Conservation (phyloP, 1,139 yeast genomes). For the Kurtzmaniella quercitrusa region DNA sequence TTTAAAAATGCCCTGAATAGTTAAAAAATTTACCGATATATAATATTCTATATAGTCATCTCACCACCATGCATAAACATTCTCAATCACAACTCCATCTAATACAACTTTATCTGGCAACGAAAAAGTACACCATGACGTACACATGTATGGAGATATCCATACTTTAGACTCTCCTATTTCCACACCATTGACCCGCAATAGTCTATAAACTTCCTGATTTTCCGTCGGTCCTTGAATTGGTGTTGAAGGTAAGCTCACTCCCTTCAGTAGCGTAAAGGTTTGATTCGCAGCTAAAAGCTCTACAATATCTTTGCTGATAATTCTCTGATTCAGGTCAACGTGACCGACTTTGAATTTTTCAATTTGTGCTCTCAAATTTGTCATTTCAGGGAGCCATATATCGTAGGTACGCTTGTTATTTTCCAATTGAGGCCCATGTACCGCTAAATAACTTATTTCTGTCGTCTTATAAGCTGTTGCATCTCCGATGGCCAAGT, state of each 20-base stretch:
- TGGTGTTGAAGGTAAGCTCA: constrained; percentile 14
- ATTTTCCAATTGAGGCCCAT: constrained; percentile 8
- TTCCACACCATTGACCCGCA: constrained; percentile 33
- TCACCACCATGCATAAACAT: constrained; percentile 25
- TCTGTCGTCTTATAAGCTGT: constrained; percentile 20
- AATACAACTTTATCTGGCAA: constrained; percentile 26
- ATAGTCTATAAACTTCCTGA: constrained; percentile 21
- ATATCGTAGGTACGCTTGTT: constrained; percentile 19
- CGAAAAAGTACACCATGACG: constrained; percentile 17
- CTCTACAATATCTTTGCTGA: constrained; percentile 12
- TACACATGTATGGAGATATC: constrained; percentile 23
- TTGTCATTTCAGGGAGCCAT: constrained; percentile 33
- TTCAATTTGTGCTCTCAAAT: constrained; percentile 38
- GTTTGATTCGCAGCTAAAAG: constrained; percentile 10
- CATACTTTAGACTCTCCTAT: constrained; percentile 25
- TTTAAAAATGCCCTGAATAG: too few relatives aligned
- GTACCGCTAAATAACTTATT: constrained; percentile 17
- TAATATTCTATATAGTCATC: background rate
- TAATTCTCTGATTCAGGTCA: constrained; percentile 25
- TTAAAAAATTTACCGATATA: too few relatives aligned
- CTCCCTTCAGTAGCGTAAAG: constrained; percentile 10
- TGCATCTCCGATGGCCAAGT: constrained; percentile 32
- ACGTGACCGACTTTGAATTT: constrained; percentile 25
- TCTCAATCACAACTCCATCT: constrained; percentile 34
- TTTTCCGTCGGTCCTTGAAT: constrained; percentile 10